phyloP scores from a whole-genome alignment of 495 filamentous ascomycete species.

The Aspergillus avenaceus region DNA sequence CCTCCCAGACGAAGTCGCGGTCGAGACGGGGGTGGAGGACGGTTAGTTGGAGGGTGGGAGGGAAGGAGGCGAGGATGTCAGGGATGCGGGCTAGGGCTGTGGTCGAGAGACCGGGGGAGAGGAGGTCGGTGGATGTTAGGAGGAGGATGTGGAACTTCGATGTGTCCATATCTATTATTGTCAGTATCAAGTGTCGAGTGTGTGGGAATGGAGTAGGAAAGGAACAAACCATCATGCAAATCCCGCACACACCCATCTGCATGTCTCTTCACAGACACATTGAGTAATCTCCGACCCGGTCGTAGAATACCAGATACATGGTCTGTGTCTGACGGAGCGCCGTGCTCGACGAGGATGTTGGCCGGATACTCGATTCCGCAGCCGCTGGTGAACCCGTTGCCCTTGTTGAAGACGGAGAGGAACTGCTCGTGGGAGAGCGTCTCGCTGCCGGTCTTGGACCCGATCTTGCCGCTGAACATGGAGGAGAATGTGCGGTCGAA shows the following conservation, averaged over 20 bases:
- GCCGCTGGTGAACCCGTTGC: conserved; percentile 40
- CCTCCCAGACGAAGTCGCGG: conserved; percentile 46
- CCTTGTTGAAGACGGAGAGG: conserved; percentile 37
- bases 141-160: conserved; percentile 43
- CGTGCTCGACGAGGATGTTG: conserved; percentile 22
- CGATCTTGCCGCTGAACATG: conserved; percentile 42
- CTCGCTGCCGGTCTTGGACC: conserved; percentile 14
- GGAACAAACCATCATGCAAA: conserved; percentile 41
- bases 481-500: conserved; percentile 42
- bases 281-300: conserved; percentile 25
- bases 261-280: conserved; percentile 34
- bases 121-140: conserved; percentile 30
- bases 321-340: conserved; percentile 15
- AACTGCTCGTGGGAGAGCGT: conserved; percentile 47
- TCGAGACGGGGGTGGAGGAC: conserved; percentile 52
- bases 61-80: conserved; percentile 31
- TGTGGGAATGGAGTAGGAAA: background rate
- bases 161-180: no score
- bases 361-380: conserved; percentile 40
- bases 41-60: conserved; percentile 48
- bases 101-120: conserved; percentile 19
- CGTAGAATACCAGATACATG: conserved; percentile 38
- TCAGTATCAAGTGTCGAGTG: no score
- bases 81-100: conserved; percentile 30
- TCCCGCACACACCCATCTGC: conserved; percentile 40